These are phyloP conservation scores for Cunninghamia lanceolata DNA, from an alignment of 75 land plant species.

Conservation along the genomic window DNA sequence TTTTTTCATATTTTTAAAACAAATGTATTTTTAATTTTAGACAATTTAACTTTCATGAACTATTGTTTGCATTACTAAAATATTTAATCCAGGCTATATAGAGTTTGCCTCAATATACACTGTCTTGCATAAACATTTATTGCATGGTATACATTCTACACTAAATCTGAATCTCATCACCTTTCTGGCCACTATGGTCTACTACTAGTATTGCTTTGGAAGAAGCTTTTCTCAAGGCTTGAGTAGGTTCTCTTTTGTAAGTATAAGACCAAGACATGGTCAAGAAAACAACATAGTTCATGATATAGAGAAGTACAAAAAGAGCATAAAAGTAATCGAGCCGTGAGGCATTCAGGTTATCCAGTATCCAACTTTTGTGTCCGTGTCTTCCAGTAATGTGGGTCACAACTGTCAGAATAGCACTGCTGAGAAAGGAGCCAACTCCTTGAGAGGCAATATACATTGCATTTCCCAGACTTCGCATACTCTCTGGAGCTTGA, in stretches of 20 bases:
- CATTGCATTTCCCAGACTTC: conserved; percentile 26
- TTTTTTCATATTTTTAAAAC: no score
- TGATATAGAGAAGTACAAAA: conserved; percentile 19
- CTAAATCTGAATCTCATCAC: neutral
- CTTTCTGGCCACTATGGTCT: neutral
- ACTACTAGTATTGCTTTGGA: neutral
- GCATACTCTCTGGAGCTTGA: conserved; percentile 55
- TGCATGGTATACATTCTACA: no score
- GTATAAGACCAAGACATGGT: conserved; percentile 21
- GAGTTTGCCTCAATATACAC: no score
- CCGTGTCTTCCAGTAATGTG: conserved; percentile 23
- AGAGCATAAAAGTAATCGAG: conserved; percentile 40
- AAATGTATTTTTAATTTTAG: conserved; percentile 24
- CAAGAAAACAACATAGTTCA: conserved; percentile 32
- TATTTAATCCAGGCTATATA: no score
- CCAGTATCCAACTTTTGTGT: conserved; percentile 13
- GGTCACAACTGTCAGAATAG: conserved; percentile 25
- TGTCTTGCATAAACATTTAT: no score
- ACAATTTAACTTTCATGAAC: conserved; percentile 22
- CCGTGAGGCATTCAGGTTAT: conserved; percentile 34
- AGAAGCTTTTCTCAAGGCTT: neutral
- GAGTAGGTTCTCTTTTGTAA: conserved; percentile 16
- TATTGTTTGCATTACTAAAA: no score
- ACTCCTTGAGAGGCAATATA: conserved; percentile 15
- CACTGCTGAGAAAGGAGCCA: conserved; percentile 32